These are phyloP conservation scores for Thraustochytrium striatum DNA, from an alignment of 352 stramenopile species.

Conservation along the genomic window DNA sequence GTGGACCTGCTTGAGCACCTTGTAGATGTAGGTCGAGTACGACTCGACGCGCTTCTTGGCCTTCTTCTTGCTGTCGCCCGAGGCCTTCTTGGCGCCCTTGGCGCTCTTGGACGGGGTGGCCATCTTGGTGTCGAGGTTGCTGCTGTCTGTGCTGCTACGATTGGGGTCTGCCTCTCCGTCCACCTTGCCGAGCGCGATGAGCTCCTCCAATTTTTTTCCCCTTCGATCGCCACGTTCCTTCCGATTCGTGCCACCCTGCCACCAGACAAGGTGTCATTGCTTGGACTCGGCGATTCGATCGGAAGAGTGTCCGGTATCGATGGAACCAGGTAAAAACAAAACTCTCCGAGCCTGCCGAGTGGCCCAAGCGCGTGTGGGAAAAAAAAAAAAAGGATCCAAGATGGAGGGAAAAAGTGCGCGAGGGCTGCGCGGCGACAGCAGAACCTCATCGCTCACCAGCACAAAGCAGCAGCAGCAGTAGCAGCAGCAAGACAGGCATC, in stretches of 20 bases:
- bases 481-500: not conserved
- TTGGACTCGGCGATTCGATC: not conserved
- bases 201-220: not conserved
- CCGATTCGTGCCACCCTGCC: not conserved
- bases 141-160: not conserved
- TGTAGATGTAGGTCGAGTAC: constrained; percentile 79
- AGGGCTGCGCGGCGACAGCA: not conserved
- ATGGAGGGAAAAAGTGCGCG: not conserved
- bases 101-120: constrained; percentile 70
- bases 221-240: not conserved
- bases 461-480: not conserved
- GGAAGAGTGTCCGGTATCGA: not conserved
- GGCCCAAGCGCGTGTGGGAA: not conserved
- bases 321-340: not conserved
- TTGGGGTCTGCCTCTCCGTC: constrained; percentile 10
- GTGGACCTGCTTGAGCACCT: constrained; percentile 69
- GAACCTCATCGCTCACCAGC: not conserved
- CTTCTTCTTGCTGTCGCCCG: constrained; percentile 56
- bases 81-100: constrained; percentile 65
- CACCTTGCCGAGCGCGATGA: not conserved
- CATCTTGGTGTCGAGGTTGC: not conserved
- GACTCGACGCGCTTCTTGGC: constrained; percentile 67
- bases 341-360: no score
- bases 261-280: not conserved
- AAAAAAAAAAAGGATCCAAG: not conserved